Conservation (phyloP, 257 asterid species). For the Salvia rosmarinus region DNA sequence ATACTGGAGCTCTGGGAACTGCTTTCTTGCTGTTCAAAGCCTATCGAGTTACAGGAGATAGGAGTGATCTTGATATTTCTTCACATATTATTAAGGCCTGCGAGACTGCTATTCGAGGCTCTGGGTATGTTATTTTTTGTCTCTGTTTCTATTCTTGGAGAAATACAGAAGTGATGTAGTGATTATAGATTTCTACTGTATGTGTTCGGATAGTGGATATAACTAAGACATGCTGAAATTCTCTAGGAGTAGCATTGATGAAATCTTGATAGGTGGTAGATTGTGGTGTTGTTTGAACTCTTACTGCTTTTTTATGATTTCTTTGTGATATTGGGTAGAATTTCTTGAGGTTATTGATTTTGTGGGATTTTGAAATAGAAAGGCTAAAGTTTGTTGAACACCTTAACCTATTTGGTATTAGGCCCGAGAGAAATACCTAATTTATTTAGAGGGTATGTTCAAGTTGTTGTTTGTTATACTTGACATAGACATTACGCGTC, state of each 20-base stretch:
- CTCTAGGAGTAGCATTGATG: not conserved
- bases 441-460: not conserved
- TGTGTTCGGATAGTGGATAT: not conserved
- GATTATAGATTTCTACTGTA: too few species aligned
- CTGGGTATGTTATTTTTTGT: constrained; percentile 46
- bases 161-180: too few species aligned
- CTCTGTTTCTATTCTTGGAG: too few species aligned
- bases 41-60: constrained; percentile 57
- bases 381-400: not conserved
- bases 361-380: constrained; percentile 1
- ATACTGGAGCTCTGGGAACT: constrained; percentile 81
- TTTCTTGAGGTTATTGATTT: not conserved
- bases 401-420: not conserved
- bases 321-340: not conserved
- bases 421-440: not conserved
- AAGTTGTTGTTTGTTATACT: not conserved
- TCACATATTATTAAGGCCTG: constrained; percentile 67
- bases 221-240: not conserved
- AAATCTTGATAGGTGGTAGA: not conserved
- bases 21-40: constrained; percentile 84
- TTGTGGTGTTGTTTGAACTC: constrained; percentile 1
- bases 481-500: constrained; percentile 3
- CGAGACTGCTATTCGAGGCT: constrained; percentile 56
- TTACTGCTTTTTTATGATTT: not conserved
- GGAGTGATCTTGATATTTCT: constrained; percentile 59